Evolutionary conservation across 352 stramenopile species (phyloP).

Genomic region (Phytophthora colocasiae): DNA sequence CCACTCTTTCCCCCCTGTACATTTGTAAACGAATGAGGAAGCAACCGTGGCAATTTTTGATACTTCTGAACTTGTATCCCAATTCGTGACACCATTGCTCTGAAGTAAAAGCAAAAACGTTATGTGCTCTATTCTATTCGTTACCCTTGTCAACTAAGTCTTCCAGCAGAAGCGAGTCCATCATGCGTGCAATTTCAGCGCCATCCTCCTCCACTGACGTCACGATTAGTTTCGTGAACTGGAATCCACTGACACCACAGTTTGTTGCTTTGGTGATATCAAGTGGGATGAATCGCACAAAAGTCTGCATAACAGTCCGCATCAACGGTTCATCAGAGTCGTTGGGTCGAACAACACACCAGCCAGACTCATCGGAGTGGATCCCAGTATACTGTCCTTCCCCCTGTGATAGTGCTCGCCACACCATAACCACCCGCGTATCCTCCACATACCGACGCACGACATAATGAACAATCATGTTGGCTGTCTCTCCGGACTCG

Average conservation of each 20-base stretch:
- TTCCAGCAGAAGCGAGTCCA: slow-evolving; percentile 32
- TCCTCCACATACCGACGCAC: slow-evolving; percentile 50
- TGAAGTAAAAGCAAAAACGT: no score
- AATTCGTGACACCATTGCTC: no score
- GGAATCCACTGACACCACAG: slow-evolving; percentile 7
- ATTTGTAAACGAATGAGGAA: neutral
- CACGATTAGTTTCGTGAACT: slow-evolving; percentile 39
- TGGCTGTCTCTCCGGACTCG: slow-evolving; percentile 10
- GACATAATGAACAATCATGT: slow-evolving; percentile 27
- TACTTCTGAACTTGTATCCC: neutral
- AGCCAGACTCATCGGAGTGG: slow-evolving; percentile 63
- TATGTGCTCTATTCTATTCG: neutral
- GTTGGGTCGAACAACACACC: slow-evolving; percentile 47
- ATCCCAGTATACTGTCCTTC: slow-evolving; percentile 39
- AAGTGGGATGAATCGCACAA: slow-evolving; percentile 32
- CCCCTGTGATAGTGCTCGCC: slow-evolving; percentile 51
- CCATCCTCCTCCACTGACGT: slow-evolving; percentile 35
- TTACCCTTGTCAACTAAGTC: neutral
- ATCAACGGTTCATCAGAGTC: slow-evolving; percentile 16
- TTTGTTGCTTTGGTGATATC: neutral
- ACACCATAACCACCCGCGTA: slow-evolving; percentile 57
- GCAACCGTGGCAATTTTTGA: neutral
- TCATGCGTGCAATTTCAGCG: slow-evolving; percentile 30
- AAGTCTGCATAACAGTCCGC: slow-evolving; percentile 31
- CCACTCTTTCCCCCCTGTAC: neutral